A percentile compares a stretch with the other conserved stretches of the same genome.
Evolutionary conservation across 768 basidiomycete genomes (phyloP).

Genomic region (Mycena sanguinolenta): DNA sequence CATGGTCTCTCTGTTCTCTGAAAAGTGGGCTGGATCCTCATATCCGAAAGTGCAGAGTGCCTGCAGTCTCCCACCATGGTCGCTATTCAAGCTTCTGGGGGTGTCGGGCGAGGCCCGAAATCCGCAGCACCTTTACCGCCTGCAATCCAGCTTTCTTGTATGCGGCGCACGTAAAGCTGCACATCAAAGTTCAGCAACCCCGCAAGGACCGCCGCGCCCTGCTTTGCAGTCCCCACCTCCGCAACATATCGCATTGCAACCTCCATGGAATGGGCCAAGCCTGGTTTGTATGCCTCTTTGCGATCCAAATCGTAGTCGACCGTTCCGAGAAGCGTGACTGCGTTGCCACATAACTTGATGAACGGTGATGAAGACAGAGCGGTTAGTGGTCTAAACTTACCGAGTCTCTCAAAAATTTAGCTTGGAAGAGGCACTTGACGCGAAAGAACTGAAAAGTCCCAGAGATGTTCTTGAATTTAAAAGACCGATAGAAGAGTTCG

Average conservation of each 20-base stretch:
- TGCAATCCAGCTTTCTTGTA: slow-evolving; percentile 15
- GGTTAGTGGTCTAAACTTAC: too few species aligned
- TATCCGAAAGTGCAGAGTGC: slow-evolving; percentile 1
- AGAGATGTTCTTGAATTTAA: too few species aligned
- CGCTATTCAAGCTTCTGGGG: slow-evolving; percentile 7
- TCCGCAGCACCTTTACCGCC: slow-evolving; percentile 5
- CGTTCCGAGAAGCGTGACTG: too few species aligned
- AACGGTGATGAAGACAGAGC: too few species aligned
- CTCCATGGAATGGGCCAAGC: neutral
- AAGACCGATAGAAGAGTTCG: too few species aligned
- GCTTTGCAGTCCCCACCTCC: neutral
- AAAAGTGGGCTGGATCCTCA: neutral
- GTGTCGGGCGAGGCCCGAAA: neutral
- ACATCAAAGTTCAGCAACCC: slow-evolving; percentile 19
- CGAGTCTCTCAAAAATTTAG: too few species aligned
- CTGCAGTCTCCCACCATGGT: neutral
- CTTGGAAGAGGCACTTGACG: too few species aligned
- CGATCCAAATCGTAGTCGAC: too few species aligned
- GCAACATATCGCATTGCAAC: neutral
- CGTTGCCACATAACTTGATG: too few species aligned
- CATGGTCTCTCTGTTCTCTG: neutral
- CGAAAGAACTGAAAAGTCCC: too few species aligned
- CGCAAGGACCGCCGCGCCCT: slow-evolving; percentile 14
- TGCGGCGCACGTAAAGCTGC: slow-evolving; percentile 8
- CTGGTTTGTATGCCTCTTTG: too few species aligned